phyloP scores from a whole-genome alignment of 208 protist genomes.

The Leishmania turanica region DNA sequence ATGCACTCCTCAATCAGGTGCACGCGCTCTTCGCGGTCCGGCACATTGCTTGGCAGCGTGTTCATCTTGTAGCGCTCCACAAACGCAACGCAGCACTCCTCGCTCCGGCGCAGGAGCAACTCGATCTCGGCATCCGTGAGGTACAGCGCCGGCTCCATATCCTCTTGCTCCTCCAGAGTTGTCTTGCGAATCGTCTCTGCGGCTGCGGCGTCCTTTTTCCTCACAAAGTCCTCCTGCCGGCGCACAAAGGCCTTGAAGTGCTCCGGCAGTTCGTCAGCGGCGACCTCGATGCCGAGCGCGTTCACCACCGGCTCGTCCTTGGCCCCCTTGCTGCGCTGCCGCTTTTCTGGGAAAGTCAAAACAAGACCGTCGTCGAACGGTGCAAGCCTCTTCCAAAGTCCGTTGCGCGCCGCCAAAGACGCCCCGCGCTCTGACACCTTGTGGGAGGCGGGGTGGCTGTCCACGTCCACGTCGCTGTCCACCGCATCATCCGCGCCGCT shows the following conservation, averaged over 20 bases:
- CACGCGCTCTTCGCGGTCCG: constrained; percentile 71
- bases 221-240: constrained; percentile 87
- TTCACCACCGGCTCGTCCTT: constrained; percentile 55
- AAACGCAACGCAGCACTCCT: constrained; percentile 70
- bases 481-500: constrained; percentile 3
- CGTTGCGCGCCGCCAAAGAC: constrained; percentile 4
- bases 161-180: constrained; percentile 73
- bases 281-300: constrained; percentile 60
- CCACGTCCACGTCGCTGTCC: constrained; percentile 1
- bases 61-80: constrained; percentile 68
- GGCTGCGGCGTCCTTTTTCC: constrained; percentile 63
- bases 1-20: constrained; percentile 78
- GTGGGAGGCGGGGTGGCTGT: background rate
- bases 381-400: constrained; percentile 33
- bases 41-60: constrained; percentile 62
- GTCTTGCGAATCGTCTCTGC: constrained; percentile 52
- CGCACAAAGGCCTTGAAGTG: constrained; percentile 85
- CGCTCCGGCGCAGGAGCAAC: constrained; percentile 56
- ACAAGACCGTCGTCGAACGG: constrained; percentile 69
- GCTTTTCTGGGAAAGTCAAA: constrained; percentile 57
- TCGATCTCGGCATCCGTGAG: constrained; percentile 79
- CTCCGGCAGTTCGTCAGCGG: constrained; percentile 68
- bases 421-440: background rate
- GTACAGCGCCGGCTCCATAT: constrained; percentile 82
- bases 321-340: background rate